Conservation (phyloP, 2,329 filamentous ascomycete species). For the Periconia sp. region DNA sequence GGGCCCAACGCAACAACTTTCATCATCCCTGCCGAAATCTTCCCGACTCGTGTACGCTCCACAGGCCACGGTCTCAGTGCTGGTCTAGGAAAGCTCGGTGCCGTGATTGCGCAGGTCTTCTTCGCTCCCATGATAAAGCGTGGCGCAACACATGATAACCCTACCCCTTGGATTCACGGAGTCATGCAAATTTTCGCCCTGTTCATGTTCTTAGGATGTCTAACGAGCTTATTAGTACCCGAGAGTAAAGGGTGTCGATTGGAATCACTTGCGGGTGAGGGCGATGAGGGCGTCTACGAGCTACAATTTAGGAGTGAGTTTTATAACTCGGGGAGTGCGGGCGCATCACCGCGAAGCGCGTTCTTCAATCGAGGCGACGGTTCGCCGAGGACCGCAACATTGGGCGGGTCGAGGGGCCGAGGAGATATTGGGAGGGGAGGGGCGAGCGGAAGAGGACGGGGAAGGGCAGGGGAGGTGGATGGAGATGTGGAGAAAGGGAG, state of each 20-base stretch:
- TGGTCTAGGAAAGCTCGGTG: constrained; percentile 55
- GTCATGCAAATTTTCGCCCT: constrained; percentile 79
- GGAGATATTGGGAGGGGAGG: neutral
- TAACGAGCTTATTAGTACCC: constrained; percentile 74
- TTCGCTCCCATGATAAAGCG: constrained; percentile 59
- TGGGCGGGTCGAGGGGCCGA: neutral
- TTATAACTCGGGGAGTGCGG: constrained; percentile 10
- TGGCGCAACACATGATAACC: constrained; percentile 58
- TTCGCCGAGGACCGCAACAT: no score
- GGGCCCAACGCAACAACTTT: constrained; percentile 58
- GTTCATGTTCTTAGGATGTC: constrained; percentile 77
- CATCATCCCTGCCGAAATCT: constrained; percentile 59
- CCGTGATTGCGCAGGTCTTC: constrained; percentile 57
- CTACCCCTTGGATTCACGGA: constrained; percentile 71
- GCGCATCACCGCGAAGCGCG: no score
- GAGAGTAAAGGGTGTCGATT: constrained; percentile 78
- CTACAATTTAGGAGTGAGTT: constrained; percentile 24
- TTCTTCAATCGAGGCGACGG: no score
- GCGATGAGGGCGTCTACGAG: constrained; percentile 51
- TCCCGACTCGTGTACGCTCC: constrained; percentile 56
- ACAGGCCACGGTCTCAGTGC: constrained; percentile 58
- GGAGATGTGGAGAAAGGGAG: constrained; percentile 7
- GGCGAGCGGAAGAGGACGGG: constrained; percentile 2
- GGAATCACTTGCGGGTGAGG: constrained; percentile 72
- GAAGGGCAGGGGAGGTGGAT: constrained; percentile 2